Evolutionary conservation across 1,139 yeast species (phyloP).

Genomic region (Yamadazyma diospyri): DNA sequence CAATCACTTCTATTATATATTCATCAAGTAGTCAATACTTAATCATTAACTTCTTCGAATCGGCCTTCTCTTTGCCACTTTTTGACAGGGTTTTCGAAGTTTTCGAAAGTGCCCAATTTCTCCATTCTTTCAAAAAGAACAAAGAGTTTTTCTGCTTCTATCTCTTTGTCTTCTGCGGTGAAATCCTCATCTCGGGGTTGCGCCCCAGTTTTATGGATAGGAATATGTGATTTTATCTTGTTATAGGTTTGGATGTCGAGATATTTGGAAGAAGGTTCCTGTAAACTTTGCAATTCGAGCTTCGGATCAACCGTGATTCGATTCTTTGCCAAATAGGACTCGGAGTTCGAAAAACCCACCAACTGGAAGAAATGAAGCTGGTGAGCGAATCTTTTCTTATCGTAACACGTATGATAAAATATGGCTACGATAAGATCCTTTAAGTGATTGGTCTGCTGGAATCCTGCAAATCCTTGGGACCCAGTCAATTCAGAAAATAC

Average conservation of each 20-base stretch:
- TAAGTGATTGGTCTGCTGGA: constrained; percentile 14
- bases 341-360: constrained; percentile 22
- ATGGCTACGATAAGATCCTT: constrained; percentile 18
- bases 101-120: constrained; percentile 39
- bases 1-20: too few relatives aligned
- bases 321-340: constrained; percentile 16
- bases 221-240: constrained; percentile 1
- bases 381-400: constrained; percentile 9
- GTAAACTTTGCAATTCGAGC: constrained; percentile 15
- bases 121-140: constrained; percentile 48
- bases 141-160: constrained; percentile 51
- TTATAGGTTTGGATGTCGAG: constrained; percentile 9
- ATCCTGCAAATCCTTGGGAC: constrained; percentile 8
- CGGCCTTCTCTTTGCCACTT: constrained; percentile 34
- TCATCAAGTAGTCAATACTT: too few relatives aligned
- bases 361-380: constrained; percentile 19
- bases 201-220: background rate
- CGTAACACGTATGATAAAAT: constrained; percentile 17
- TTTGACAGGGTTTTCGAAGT: constrained; percentile 39
- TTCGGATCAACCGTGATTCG: constrained; percentile 15
- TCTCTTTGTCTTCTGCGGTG: constrained; percentile 51
- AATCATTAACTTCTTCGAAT: constrained; percentile 21
- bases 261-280: constrained; percentile 15
- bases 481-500: constrained; percentile 8
- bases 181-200: constrained; percentile 15